Conservation (phyloP, 768 basidiomycete genomes). For the Leccinum disarticulatum region DNA sequence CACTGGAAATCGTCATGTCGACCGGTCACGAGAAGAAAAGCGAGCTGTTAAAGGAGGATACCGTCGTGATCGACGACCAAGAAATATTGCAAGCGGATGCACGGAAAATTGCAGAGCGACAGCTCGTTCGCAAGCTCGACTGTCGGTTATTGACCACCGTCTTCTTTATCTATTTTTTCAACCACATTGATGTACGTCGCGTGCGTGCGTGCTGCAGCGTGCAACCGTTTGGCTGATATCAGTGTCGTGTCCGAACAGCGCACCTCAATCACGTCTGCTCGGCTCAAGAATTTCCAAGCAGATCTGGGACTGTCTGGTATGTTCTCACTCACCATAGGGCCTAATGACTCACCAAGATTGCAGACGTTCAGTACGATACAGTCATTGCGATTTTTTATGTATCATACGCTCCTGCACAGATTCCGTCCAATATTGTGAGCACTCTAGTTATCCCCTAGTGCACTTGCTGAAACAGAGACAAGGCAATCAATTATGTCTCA, state of each 20-base stretch:
- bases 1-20: constrained; percentile 13
- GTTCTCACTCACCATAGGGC: background rate
- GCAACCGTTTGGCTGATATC: background rate
- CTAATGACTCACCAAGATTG: background rate
- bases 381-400: background rate
- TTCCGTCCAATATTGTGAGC: constrained; percentile 20
- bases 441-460: background rate
- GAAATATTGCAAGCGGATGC: constrained; percentile 2
- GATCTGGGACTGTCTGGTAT: background rate
- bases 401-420: background rate
- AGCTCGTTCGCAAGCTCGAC: constrained; percentile 57
- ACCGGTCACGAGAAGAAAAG: background rate
- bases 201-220: background rate
- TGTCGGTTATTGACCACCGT: constrained; percentile 55
- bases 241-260: background rate
- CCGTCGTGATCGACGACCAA: background rate
- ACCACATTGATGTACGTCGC: constrained; percentile 62
- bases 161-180: constrained; percentile 61
- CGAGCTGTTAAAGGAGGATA: background rate
- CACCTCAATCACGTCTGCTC: background rate
- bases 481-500: constrained; percentile 56
- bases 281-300: background rate
- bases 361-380: constrained; percentile 36
- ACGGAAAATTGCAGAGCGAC: constrained; percentile 16
- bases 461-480: background rate